Evolutionary conservation across 23 red algal species (phyloP), one percentile per base, ranked within the genome.

Genomic region (Agarophyton chilense): DNA sequence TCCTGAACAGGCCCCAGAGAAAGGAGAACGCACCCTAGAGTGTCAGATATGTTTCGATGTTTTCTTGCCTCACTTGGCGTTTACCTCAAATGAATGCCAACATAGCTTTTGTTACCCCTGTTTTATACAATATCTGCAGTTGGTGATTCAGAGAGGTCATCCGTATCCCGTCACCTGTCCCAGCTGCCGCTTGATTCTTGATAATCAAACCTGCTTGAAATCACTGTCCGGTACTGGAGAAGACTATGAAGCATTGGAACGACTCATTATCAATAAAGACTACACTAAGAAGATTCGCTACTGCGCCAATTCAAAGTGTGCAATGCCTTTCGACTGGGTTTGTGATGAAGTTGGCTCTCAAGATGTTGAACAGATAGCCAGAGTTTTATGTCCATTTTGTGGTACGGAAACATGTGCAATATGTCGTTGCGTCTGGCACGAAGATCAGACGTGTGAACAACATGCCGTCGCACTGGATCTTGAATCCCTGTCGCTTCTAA

Each of bases 291-390:
- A 41, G 43, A 42, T 81, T 42, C 47, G 77, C 1, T 84, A 84
- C 80, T 84, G 80, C 40, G 14, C 80, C 36, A 84, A 84, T 50
- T 49, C 55, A 50, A 46, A 65, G 43, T 84, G 80, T 24, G 80
- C 55, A 14, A 66, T 35, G 80, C 80, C 80, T 3, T 84, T 84
- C 33, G 80, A 84, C 61, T 84, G 80, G 80, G 61, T 67, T 67
- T 29, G 21, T 4, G 57, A 84, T 33, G 38, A 70, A 7, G 43
- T 60, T 4, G 12, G 41, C 0, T 18, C 21, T 4, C 55, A 49
- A 7, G 39, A 63, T 16, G 10, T 34, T 11, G 52, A 33, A 44
- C 22, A 84, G 32, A 44, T 64, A 18, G 56, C 61, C 60, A 62
- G 61, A 67, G 61, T 84, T 21, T 21, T 51, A 10, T 84, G 80